Evolutionary conservation across 2,329 filamentous ascomycete genomes (phyloP), one percentile per base, ranked within the genome.

Genomic region (Aspergillus sergii): DNA sequence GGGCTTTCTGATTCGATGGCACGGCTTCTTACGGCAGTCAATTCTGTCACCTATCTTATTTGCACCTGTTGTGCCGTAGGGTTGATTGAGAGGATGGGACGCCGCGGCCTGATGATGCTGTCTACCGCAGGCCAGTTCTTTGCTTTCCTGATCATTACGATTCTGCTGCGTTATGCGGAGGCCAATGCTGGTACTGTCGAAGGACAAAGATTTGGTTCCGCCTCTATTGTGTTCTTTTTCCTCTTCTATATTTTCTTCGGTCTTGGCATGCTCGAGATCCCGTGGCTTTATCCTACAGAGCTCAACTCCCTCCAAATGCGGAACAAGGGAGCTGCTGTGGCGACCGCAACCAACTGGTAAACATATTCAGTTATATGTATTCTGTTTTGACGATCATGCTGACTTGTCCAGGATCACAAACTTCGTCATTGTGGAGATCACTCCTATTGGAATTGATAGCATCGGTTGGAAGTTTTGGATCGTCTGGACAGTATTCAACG

Each of bases 71-170:
- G 83, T 41, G 81, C 78, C 1, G 82, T 84, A 14, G 76, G 79
- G 0, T 79, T 81, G 58, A 79, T 85, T 32, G 84, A 86, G 65
- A 73, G 79, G 69, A 82, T 83, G 66, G 86, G 86, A 2, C 80
- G 86, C 4, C 77, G 86, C 5, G 85, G 85, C 66, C 78, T 88
- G 73, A 84, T 88, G 80, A 80, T 88, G 71, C 84, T 82, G 66
- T 81, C 82, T 0, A 79, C 83, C 0, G 75, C 78, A 0, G 83
- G 83, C 0, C 84, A 86, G 71, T 79, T 75, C 63, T 75, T 85
- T 57, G 85, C 82, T 66, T 86, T 84, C 64, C 64, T 82, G 8
- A 74, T 84, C 65, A 85, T 86, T 68, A 85, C 83, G 0, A 75
- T 84, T 16, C 78, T 82, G n/a, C 75, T 86, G 9, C 34, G 34